These are phyloP conservation scores for Shiraia sp. DNA, from an alignment of 2,329 filamentous ascomycete genomes.

Conservation along the genomic window DNA sequence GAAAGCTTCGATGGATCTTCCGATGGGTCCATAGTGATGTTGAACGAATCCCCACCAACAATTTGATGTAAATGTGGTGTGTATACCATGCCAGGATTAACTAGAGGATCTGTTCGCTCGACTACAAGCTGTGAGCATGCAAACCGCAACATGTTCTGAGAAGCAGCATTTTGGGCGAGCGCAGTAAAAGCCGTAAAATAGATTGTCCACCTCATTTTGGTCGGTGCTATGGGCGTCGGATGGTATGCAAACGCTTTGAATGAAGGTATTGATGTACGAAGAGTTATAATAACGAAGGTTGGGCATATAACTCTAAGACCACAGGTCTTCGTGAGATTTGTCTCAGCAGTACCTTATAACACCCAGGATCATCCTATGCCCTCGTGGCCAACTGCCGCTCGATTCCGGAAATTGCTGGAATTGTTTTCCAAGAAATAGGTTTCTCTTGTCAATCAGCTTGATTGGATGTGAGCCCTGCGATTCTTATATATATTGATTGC, in stretches of 20 bases:
- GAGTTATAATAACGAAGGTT: constrained; percentile 16
- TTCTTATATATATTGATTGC: no score
- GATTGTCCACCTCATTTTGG: constrained; percentile 36
- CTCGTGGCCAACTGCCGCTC: constrained; percentile 31
- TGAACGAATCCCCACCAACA: constrained; percentile 39
- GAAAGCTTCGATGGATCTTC: constrained; percentile 28
- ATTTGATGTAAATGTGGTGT: constrained; percentile 43
- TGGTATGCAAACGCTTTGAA: no score
- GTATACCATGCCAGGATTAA: constrained; percentile 41
- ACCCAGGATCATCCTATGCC: constrained; percentile 6
- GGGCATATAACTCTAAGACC: constrained; percentile 10
- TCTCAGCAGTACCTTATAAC: constrained; percentile 32
- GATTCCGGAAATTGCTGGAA: constrained; percentile 25
- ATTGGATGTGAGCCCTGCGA: no score
- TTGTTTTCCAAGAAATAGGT: constrained; percentile 26
- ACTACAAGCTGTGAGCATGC: constrained; percentile 42
- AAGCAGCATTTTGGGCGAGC: constrained; percentile 27
- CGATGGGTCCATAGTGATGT: constrained; percentile 38
- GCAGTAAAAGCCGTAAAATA: constrained; percentile 26
- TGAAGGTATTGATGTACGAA: constrained; percentile 1
- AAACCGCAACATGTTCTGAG: constrained; percentile 39
- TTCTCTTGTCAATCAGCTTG: no score
- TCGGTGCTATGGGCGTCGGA: constrained; percentile 1
- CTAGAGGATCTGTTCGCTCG: constrained; percentile 38
- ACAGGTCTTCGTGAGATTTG: constrained; percentile 18